Percentiles rank a stretch among this genome's conserved stretches.
Conservation (phyloP, 192 early-diverging fungal species). For the Entophlyctis luteolus region DNA sequence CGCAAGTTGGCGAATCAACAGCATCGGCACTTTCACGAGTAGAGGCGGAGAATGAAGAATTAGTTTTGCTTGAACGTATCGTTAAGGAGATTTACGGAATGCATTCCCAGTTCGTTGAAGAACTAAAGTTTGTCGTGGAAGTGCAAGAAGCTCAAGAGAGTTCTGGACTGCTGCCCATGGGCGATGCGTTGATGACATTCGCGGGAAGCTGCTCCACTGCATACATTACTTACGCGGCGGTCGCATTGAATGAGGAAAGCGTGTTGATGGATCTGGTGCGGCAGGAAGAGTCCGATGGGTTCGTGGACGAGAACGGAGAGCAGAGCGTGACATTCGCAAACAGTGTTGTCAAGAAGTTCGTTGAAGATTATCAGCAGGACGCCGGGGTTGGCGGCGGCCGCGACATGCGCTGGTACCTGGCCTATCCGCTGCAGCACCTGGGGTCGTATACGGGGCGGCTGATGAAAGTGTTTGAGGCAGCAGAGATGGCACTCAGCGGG, state of each 20-base stretch:
- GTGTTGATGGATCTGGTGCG: neutral
- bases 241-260: neutral
- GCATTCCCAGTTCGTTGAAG: conserved; percentile 11
- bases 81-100: conserved; percentile 2
- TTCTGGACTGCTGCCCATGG: conserved; percentile 2
- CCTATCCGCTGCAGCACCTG: conserved; percentile 3
- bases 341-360: conserved; percentile 7
- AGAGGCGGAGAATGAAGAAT: conserved; percentile 21
- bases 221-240: conserved; percentile 12
- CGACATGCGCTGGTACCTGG: conserved; percentile 19
- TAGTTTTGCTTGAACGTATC: conserved; percentile 20
- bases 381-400: neutral
- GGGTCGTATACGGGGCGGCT: neutral
- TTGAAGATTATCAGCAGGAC: neutral
- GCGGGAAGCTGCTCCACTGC: neutral
- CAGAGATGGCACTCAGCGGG: neutral
- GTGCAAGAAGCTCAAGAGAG: neutral
- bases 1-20: conserved; percentile 4
- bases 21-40: conserved; percentile 1
- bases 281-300: neutral
- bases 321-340: neutral
- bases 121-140: conserved; percentile 10
- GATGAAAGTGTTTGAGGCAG: neutral
- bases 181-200: conserved; percentile 17
- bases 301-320: conserved; percentile 1